Conservation (phyloP, 1,284 basidiomycete genomes). For the Leucoagaricus sp. region DNA sequence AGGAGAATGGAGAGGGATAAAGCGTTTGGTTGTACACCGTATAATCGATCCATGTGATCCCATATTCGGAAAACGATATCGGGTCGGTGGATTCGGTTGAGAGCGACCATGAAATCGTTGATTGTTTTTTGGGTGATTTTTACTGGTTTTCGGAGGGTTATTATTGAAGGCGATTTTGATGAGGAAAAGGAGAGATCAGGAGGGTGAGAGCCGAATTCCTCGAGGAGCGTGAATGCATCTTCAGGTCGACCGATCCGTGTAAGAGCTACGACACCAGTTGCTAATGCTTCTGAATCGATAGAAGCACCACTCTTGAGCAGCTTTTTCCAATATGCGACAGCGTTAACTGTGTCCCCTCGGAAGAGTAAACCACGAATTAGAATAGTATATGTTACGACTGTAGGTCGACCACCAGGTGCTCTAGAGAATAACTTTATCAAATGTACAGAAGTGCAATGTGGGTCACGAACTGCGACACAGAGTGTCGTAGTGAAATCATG, state of each 20-base stretch:
- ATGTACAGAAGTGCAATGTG: constrained; percentile 36
- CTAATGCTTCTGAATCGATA: constrained; percentile 51
- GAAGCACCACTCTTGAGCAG: constrained; percentile 35
- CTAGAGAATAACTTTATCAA: constrained; percentile 6
- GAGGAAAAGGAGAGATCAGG: constrained; percentile 4
- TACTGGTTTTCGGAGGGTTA: constrained; percentile 22
- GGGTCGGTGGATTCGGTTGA: constrained; percentile 52
- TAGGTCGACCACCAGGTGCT: constrained; percentile 11
- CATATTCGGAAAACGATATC: constrained; percentile 64
- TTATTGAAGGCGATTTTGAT: neutral
- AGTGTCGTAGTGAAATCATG: constrained; percentile 38
- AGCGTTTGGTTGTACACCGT: constrained; percentile 53
- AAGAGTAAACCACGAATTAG: constrained; percentile 54
- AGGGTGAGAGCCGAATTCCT: constrained; percentile 33
- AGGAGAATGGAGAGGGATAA: constrained; percentile 61
- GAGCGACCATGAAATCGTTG: constrained; percentile 55
- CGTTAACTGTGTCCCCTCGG: constrained; percentile 38
- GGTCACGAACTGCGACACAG: constrained; percentile 34
- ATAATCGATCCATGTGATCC: constrained; percentile 56
- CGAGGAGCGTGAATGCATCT: constrained; percentile 51
- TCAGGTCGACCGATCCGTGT: constrained; percentile 44
- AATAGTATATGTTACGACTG: constrained; percentile 44
- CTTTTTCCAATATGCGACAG: constrained; percentile 47
- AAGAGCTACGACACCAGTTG: constrained; percentile 51
- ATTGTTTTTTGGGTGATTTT: constrained; percentile 39